Evolutionary conservation across 176 grass and related monocot species (phyloP), one percentile per base, ranked within the genome.

Genomic region (Phragmites australis): DNA sequence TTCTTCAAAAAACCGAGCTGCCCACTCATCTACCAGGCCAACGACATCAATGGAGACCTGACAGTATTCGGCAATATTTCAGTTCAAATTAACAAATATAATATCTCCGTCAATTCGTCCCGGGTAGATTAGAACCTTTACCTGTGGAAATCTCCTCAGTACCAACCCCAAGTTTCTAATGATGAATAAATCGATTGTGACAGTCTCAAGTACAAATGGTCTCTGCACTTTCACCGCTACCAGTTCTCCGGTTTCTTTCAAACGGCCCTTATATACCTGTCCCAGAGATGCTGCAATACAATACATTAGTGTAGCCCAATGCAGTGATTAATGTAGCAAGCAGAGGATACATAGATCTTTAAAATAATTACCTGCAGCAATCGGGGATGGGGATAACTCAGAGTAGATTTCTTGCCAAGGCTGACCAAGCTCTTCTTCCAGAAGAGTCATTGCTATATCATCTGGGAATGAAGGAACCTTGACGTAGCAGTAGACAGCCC

Each of bases 191-290:
- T 98, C 92, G 34, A 98, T 68, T 30, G 95, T 98, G 11, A 98
- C 92, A 50, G 95, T 98, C 78, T 98, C 95, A 40, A 98, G 86
- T 52, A 98, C 92, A 72, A 94, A 98, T 12, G 95, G 95, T 11
- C 95, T 76, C 72, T 98, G 95, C 55, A 98, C 95, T 89, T 98
- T 98, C 25, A 98, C 95, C 23, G 95, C 95, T 21, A 98, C 95
- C 85, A 89, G 65, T 23, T 98, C 95, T 40, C 95, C 92, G 0
- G 92, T 94, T 82, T 98, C 95, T 89, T 91, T 98, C 84, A 98
- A 88, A 11, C 95, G 86, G 4, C 95, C 95, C 70, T 98, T 94
- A 67, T 98, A 94, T 39, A 98, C 95, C 90, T 98, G 92, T 75
- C 95, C 95, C 68, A 98, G 81, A 17, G 95, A 98, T 82, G 95